Conservation (phyloP, 2,329 filamentous ascomycete species). For the Paraphoma chrysanthemicola region DNA sequence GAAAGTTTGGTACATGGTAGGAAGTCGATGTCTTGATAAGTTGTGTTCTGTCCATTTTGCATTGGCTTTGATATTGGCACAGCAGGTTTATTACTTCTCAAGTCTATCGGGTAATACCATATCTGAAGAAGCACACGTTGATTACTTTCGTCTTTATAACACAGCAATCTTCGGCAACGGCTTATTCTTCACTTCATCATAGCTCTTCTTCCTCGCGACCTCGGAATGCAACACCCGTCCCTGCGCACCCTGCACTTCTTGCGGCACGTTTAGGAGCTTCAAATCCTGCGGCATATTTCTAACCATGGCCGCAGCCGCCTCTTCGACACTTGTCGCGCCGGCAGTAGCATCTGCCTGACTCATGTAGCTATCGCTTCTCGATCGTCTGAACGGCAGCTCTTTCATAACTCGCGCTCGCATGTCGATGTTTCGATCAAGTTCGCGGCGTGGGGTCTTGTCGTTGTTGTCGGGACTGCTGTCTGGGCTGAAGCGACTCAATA, state of each 20-base stretch:
- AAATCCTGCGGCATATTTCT: conserved; percentile 15
- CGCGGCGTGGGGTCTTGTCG: conserved; percentile 4
- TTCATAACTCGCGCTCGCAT: conserved; percentile 5
- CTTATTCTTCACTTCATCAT: conserved; percentile 37
- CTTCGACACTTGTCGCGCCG: conserved; percentile 5
- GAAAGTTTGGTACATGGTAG: too few relatives aligned
- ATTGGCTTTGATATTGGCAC: too few relatives aligned
- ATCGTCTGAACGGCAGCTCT: conserved; percentile 13
- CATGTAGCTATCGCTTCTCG: neutral
- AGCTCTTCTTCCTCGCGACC: conserved; percentile 7
- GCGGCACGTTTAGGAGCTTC: neutral
- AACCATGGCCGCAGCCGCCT: conserved; percentile 9
- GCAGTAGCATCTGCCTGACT: neutral
- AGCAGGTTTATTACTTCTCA: neutral
- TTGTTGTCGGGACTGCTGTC: conserved; percentile 26
- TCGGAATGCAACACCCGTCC: conserved; percentile 3
- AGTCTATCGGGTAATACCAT: neutral
- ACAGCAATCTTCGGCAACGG: conserved; percentile 34
- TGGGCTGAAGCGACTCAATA: conserved; percentile 24
- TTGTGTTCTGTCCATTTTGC: too few relatives aligned
- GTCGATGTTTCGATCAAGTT: conserved; percentile 20
- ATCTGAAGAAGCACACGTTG: neutral
- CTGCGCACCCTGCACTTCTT: neutral
- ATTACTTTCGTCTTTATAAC: conserved; percentile 9
- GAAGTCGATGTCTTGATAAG: too few relatives aligned